Percentiles rank a stretch among this genome's conserved stretches.
phyloP scores from a whole-genome alignment of 2,329 filamentous ascomycete genomes.

The Neodidymelliopsis sp. region DNA sequence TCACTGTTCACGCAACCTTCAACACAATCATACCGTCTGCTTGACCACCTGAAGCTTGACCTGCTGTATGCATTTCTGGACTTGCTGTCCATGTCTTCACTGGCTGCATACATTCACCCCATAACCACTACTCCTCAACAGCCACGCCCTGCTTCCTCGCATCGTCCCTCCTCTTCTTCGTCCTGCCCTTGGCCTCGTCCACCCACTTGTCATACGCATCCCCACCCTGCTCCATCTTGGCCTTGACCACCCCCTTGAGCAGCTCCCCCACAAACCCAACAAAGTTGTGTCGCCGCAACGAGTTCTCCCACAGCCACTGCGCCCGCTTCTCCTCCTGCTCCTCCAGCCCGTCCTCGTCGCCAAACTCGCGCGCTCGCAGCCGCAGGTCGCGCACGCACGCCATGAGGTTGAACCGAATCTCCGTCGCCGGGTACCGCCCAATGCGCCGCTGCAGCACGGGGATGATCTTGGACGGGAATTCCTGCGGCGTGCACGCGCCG shows the following conservation, averaged over 20 bases:
- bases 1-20: no score
- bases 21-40: no score
- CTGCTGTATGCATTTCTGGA: no score
- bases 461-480: constrained; percentile 83
- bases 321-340: constrained; percentile 83
- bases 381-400: constrained; percentile 89
- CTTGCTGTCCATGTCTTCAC: no score
- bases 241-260: constrained; percentile 80
- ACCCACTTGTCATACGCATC: constrained; percentile 77
- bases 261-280: constrained; percentile 93
- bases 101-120: no score
- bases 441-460: constrained; percentile 87
- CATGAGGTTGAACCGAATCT: constrained; percentile 96
- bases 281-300: constrained; percentile 90
- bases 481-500: constrained; percentile 72
- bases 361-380: constrained; percentile 77
- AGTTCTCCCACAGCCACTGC: constrained; percentile 95
- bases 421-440: constrained; percentile 80
- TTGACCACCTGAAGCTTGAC: no score
- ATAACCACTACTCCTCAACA: constrained; percentile 24
- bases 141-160: constrained; percentile 47
- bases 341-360: constrained; percentile 79
- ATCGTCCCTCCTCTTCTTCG: constrained; percentile 58
- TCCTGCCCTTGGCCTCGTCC: constrained; percentile 69
- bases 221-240: constrained; percentile 72